A percentile compares a stretch with the other conserved stretches of the same genome.
These are phyloP conservation scores for Candida dubliniensis DNA, from an alignment of 1,139 yeast species.

Conservation along the genomic window DNA sequence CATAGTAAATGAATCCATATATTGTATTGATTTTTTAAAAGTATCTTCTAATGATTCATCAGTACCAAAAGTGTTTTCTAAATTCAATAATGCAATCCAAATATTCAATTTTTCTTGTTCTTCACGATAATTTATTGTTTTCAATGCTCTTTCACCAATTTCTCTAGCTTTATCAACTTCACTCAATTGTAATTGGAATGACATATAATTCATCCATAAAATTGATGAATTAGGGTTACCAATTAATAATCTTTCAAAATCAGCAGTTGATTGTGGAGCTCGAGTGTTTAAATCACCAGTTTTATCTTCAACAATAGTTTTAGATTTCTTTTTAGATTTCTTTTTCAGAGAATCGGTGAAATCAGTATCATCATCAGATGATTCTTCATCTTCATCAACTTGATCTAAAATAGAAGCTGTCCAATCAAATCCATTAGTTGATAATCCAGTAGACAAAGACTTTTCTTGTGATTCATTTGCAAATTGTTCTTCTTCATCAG, in stretches of 20 bases:
- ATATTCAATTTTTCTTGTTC: constrained; percentile 91
- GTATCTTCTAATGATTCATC: constrained; percentile 77
- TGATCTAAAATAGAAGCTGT: constrained; percentile 86
- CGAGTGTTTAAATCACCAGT: constrained; percentile 82
- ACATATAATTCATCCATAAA: constrained; percentile 97
- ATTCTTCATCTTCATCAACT: constrained; percentile 53
- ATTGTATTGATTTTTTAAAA: constrained; percentile 83
- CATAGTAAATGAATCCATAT: constrained; percentile 83
- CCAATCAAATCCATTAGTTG: constrained; percentile 90
- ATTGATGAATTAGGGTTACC: constrained; percentile 94
- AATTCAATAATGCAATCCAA: constrained; percentile 92
- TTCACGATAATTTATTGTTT: constrained; percentile 86
- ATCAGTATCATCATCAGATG: constrained; percentile 48
- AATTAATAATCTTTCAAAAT: constrained; percentile 85
- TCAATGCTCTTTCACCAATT: constrained; percentile 87
- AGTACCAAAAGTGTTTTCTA: constrained; percentile 92
- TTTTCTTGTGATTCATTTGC: constrained; percentile 20
- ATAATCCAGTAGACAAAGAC: constrained; percentile 51
- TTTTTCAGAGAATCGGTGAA: constrained; percentile 40
- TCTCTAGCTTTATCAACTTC: constrained; percentile 94
- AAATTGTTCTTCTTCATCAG: constrained; percentile 24
- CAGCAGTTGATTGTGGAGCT: constrained; percentile 88
- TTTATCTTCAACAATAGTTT: constrained; percentile 63
- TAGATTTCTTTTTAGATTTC: constrained; percentile 27
- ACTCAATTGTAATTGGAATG: constrained; percentile 91